Conservation (phyloP, 768 basidiomycete species). For the Neoboletus brunneissimus region DNA sequence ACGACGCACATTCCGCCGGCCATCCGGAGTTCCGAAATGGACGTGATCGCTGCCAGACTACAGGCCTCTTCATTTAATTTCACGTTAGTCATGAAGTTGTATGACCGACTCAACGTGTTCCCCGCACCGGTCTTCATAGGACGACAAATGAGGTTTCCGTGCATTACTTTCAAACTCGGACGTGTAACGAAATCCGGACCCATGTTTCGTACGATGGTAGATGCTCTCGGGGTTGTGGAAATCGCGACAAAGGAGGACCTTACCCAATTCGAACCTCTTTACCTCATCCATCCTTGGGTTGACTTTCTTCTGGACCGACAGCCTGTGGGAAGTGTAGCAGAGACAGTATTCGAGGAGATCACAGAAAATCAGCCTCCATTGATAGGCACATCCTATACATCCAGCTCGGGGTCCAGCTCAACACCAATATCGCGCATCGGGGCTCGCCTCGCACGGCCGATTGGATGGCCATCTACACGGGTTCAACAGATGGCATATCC, state of each 20-base stretch:
- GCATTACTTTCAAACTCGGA: neutral
- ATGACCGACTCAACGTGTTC: neutral
- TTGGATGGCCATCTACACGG: too few relatives aligned
- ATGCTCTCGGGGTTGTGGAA: neutral
- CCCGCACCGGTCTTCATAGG: neutral
- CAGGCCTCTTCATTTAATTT: neutral
- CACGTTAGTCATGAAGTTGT: neutral
- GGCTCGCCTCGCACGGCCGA: neutral
- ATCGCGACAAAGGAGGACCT: neutral
- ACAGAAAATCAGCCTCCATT: neutral
- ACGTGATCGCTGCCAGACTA: neutral
- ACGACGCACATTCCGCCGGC: neutral
- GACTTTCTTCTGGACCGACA: neutral
- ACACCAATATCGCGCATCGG: neutral
- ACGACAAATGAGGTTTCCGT: neutral
- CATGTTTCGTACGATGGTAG: neutral
- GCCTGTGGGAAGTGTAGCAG: neutral
- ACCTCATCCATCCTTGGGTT: neutral
- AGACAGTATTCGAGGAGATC: neutral
- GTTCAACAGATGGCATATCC: neutral
- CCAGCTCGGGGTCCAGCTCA: too few relatives aligned
- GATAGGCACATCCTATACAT: too few relatives aligned
- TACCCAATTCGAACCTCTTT: neutral
- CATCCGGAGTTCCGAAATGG: neutral
- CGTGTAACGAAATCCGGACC: neutral